Evolutionary conservation across 1,284 basidiomycete genomes (phyloP).

Genomic region (Ceratobasidium sp.): DNA sequence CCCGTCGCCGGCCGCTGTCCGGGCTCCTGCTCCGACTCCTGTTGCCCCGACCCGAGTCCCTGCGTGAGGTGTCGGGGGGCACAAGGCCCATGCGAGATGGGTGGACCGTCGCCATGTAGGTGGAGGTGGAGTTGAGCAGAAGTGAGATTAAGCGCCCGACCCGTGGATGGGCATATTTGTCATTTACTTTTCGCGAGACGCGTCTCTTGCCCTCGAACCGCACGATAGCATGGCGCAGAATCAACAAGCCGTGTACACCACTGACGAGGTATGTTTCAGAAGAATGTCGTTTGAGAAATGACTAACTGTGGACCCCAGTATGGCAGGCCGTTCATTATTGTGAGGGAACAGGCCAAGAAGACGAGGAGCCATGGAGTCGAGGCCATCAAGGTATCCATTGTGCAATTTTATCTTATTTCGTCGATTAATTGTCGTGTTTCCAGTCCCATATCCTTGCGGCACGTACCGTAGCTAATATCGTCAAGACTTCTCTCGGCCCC

Average conservation of each 20-base stretch:
- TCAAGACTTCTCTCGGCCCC: constrained; percentile 93
- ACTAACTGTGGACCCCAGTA: constrained; percentile 66
- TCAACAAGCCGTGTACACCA: constrained; percentile 77
- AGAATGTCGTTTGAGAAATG: neutral
- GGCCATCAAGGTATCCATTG: constrained; percentile 83
- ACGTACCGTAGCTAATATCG: constrained; percentile 89
- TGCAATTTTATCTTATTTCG: neutral
- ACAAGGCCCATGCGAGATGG: constrained; percentile 41
- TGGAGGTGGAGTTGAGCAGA: neutral
- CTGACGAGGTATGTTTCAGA: constrained; percentile 74
- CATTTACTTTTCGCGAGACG: constrained; percentile 39
- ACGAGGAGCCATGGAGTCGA: constrained; percentile 92
- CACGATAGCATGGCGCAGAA: constrained; percentile 48
- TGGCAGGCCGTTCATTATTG: constrained; percentile 95
- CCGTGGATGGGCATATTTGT: constrained; percentile 23
- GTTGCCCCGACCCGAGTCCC: constrained; percentile 1
- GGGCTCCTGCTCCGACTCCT: constrained; percentile 9
- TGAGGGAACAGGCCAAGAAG: constrained; percentile 93
- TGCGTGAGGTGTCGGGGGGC: constrained; percentile 11
- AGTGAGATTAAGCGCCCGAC: constrained; percentile 18
- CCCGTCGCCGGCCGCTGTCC: constrained; percentile 18
- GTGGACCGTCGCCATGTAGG: constrained; percentile 43
- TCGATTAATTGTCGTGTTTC: constrained; percentile 25
- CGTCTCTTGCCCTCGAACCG: constrained; percentile 41
- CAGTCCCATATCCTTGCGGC: constrained; percentile 95